Base-by-base conservation (phyloP, 2,329 filamentous ascomycete species). In the Ambrosiella xylebori region DNA sequence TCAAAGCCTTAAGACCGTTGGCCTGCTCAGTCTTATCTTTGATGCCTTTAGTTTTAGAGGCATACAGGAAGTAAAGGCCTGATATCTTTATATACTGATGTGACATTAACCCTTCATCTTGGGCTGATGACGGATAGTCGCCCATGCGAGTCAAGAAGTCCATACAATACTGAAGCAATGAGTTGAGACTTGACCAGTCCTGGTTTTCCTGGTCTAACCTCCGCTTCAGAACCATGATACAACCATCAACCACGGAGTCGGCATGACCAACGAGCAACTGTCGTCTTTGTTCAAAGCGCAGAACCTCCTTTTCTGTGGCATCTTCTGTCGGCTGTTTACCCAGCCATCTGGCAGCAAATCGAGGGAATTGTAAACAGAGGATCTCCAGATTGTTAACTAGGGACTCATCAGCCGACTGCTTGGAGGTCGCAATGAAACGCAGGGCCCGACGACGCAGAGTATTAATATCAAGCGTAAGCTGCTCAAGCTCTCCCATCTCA, bases 1-100 rank as follows among this genome's bases (percentile, higher is more conserved):
- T 77, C 54, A 88, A 72, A 11, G 81, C 75, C 54, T 77, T 75
- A 12, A 85, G 67, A 1, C 76, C 71, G 15, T 70, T 67, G 5
- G 65, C 62, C 53, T 75, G 72, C n/a, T 71, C 70, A 0, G 67
- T 62, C 37, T 71, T 72, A 3, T 70, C 69, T 0, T 69, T 63
- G 27, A 71, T 68, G 54, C 77, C 78, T 12, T 74, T 70, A 61
- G 59, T 56, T 19, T 61, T 61, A 27, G 59, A 61, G 12, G 59
- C 45, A 50, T 79, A 73, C n/a, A 80, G 73, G 66, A 83, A 88
- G 65, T 87, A 87, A 2, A 86, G 73, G 63, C 85, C 83, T 0
- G 85, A 88, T 35, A 88, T 77, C 64, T 82, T 86, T 61, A 84
- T 76, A 59, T 79, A 73, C 62, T 81, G 80, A 1, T 71, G 72